A percentile compares a stretch with the other conserved stretches of the same genome.
Evolutionary conservation across 371 early-diverging fungal species (phyloP).

Genomic region (Blakeslea trispora): DNA sequence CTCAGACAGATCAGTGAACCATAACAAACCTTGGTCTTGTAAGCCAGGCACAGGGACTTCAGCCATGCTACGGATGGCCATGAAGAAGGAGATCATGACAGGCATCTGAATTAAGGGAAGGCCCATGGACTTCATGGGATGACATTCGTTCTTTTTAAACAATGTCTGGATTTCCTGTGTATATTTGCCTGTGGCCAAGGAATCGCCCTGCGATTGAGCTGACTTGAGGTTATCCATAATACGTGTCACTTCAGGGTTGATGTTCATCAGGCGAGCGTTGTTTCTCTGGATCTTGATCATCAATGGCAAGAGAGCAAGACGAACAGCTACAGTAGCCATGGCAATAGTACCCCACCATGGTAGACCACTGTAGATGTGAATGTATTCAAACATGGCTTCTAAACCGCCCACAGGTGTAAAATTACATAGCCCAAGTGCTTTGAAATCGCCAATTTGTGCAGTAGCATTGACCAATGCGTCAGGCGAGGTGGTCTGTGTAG

Average conservation of each 20-base stretch:
- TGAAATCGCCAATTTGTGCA: slow-evolving; percentile 78
- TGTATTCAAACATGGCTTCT: slow-evolving; percentile 75
- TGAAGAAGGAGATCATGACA: slow-evolving; percentile 89
- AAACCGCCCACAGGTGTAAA: slow-evolving; percentile 78
- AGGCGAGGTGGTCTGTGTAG: slow-evolving; percentile 39
- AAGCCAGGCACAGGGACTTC: slow-evolving; percentile 84
- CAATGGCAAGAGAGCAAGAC: slow-evolving; percentile 75
- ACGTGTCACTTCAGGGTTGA: slow-evolving; percentile 75
- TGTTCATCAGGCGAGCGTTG: slow-evolving; percentile 70
- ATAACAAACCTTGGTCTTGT: slow-evolving; percentile 72
- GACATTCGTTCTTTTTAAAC: slow-evolving; percentile 67
- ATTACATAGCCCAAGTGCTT: slow-evolving; percentile 75
- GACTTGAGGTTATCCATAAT: slow-evolving; percentile 66
- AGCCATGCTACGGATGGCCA: slow-evolving; percentile 84
- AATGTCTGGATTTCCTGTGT: slow-evolving; percentile 59
- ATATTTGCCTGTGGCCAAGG: slow-evolving; percentile 52
- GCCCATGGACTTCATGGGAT: slow-evolving; percentile 65
- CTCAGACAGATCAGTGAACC: slow-evolving; percentile 83
- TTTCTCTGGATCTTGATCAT: slow-evolving; percentile 77
- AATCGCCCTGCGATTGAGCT: slow-evolving; percentile 62
- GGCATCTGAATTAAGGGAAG: slow-evolving; percentile 77
- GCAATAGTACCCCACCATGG: slow-evolving; percentile 95
- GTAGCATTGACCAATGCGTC: slow-evolving; percentile 50
- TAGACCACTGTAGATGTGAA: slow-evolving; percentile 81
- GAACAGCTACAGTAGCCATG: slow-evolving; percentile 69